Evolutionary conservation across 2,329 filamentous ascomycete species (phyloP).

Genomic region (Colletotrichum sp.): DNA sequence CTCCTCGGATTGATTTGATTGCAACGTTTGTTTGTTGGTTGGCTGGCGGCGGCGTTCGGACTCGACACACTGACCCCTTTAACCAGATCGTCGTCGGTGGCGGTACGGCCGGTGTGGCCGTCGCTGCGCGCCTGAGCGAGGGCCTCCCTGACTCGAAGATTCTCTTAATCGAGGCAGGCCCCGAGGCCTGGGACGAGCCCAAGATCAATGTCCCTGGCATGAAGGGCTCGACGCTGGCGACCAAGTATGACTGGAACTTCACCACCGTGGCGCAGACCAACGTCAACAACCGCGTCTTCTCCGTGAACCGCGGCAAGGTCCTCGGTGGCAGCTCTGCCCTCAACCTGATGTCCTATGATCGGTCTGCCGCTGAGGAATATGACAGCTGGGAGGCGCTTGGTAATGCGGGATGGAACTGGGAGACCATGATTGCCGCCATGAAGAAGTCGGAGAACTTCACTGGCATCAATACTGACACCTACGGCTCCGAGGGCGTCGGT

Average conservation of each 20-base stretch:
- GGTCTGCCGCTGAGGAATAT: slow-evolving; percentile 32
- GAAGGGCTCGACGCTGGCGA: slow-evolving; percentile 26
- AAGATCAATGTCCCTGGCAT: slow-evolving; percentile 31
- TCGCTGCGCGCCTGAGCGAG: slow-evolving; percentile 30
- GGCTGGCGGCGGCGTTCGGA: background rate
- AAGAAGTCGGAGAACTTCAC: slow-evolving; percentile 31
- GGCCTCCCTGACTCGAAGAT: slow-evolving; percentile 26
- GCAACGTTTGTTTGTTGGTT: background rate
- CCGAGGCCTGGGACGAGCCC: slow-evolving; percentile 24
- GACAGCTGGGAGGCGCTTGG: slow-evolving; percentile 37
- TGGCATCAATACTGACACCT: slow-evolving; percentile 20
- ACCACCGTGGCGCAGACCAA: slow-evolving; percentile 40
- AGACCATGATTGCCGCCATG: slow-evolving; percentile 36
- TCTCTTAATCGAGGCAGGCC: slow-evolving; percentile 34
- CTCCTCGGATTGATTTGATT: background rate
- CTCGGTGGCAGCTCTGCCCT: slow-evolving; percentile 50
- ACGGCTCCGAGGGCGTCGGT: slow-evolving; percentile 23
- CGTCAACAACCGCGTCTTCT: slow-evolving; percentile 40
- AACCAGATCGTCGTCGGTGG: slow-evolving; percentile 34
- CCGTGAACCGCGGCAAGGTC: slow-evolving; percentile 45
- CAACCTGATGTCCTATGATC: slow-evolving; percentile 44
- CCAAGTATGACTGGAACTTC: slow-evolving; percentile 41
- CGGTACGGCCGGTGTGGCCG: slow-evolving; percentile 35
- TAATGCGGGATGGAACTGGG: slow-evolving; percentile 39
- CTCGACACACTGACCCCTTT: background rate